Conservation (phyloP, 176 grass and related monocot genomes). For the Musa acuminata region DNA sequence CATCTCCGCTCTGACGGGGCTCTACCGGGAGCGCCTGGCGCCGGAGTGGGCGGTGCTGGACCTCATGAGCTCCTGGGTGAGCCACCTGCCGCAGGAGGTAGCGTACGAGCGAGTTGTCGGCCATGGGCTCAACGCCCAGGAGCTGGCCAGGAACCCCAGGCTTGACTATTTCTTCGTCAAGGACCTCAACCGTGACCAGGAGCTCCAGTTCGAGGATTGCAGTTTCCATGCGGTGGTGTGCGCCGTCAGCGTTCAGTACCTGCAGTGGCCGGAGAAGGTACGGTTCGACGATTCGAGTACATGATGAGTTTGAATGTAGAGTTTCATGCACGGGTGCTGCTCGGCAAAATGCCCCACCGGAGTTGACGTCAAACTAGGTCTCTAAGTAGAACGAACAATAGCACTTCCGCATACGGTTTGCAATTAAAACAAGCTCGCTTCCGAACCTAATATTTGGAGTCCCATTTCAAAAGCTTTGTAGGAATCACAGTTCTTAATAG, state of each 20-base stretch:
- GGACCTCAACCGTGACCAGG: constrained; percentile 72
- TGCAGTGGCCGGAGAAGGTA: constrained; percentile 76
- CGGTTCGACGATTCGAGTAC: background rate
- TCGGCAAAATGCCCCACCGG: too few relatives aligned
- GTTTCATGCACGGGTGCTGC: too few relatives aligned
- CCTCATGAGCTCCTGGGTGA: constrained; percentile 98
- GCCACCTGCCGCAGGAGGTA: constrained; percentile 67
- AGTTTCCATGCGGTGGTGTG: constrained; percentile 68
- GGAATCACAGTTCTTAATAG: background rate
- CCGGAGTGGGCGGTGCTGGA: constrained; percentile 57
- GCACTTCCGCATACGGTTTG: too few relatives aligned
- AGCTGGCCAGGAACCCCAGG: constrained; percentile 58
- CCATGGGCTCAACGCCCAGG: constrained; percentile 88
- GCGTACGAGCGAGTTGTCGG: constrained; percentile 50
- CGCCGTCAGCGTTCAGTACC: constrained; percentile 77
- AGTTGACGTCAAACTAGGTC: too few relatives aligned
- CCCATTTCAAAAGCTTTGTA: background rate
- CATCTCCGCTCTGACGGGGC: constrained; percentile 53
- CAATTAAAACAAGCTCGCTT: too few relatives aligned
- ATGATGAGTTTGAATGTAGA: too few relatives aligned
- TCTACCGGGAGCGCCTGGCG: constrained; percentile 50
- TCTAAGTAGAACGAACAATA: too few relatives aligned
- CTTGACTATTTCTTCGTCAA: constrained; percentile 78
- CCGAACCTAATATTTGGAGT: background rate
- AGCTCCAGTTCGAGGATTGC: constrained; percentile 32